These are phyloP conservation scores for Trichosporon inkin DNA, from an alignment of 1,284 basidiomycete species.

Conservation along the genomic window DNA sequence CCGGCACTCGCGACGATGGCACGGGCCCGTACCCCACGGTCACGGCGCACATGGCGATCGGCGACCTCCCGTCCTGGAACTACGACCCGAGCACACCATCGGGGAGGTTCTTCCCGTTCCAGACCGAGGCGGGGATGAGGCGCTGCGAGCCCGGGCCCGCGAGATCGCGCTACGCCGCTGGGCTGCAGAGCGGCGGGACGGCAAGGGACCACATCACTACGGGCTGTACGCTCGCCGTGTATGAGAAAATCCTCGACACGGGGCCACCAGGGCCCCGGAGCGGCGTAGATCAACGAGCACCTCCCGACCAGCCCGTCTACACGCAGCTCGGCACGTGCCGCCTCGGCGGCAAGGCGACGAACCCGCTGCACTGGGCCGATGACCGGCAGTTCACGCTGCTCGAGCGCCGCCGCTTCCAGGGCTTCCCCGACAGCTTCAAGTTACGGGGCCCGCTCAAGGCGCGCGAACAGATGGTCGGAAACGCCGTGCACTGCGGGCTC, in stretches of 20 bases:
- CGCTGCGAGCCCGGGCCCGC: neutral
- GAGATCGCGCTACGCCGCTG: neutral
- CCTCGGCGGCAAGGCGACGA: conserved; percentile 16
- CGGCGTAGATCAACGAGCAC: neutral
- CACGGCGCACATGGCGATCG: conserved; percentile 28
- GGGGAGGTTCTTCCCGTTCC: neutral
- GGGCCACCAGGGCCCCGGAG: too few relatives aligned
- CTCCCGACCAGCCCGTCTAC: neutral
- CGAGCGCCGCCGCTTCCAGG: conserved; percentile 31
- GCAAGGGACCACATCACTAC: conserved; percentile 26
- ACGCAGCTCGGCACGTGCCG: conserved; percentile 25
- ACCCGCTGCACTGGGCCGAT: conserved; percentile 22
- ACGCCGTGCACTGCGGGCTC: conserved; percentile 25
- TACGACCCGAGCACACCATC: neutral
- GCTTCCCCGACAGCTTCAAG: conserved; percentile 29
- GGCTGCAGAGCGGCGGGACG: neutral
- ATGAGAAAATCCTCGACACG: conserved; percentile 5
- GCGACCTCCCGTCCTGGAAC: conserved; percentile 29
- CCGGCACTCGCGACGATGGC: conserved; percentile 1
- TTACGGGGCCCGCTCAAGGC: conserved; percentile 18
- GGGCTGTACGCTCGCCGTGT: conserved; percentile 6
- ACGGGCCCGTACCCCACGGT: conserved; percentile 24
- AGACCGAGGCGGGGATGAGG: neutral
- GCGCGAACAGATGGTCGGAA: conserved; percentile 23
- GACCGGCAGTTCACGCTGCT: conserved; percentile 27